Percentiles rank a stretch among this genome's conserved stretches.
Conservation (phyloP, 164 flowering plant genomes). For the Magnolia officinalis region DNA sequence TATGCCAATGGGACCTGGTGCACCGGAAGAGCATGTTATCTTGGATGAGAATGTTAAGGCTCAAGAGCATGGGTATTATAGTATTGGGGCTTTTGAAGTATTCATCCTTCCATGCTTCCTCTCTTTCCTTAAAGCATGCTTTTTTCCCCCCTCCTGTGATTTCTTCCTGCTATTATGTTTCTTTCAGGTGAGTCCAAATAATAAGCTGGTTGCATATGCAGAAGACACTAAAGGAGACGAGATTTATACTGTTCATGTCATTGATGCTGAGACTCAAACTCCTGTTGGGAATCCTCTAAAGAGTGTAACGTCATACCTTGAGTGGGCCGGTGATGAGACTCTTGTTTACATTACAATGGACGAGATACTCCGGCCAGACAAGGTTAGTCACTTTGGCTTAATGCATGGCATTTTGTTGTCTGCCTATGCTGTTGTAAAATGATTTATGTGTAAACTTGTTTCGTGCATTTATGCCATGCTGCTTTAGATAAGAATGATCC, state of each 20-base stretch:
- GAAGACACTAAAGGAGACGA: constrained; percentile 92
- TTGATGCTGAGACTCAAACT: constrained; percentile 59
- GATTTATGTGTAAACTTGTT: background rate
- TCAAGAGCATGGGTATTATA: constrained; percentile 52
- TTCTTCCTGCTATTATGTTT: background rate
- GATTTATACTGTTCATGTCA: constrained; percentile 69
- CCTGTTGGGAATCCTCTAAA: constrained; percentile 56
- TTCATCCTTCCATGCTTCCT: background rate
- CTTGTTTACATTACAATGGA: constrained; percentile 85
- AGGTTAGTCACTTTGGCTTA: constrained; percentile 38
- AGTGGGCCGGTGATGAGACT: constrained; percentile 87
- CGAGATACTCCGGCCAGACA: constrained; percentile 80
- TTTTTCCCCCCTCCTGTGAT: background rate
- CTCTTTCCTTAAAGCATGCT: background rate
- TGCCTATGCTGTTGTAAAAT: background rate
- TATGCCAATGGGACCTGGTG: constrained; percentile 70
- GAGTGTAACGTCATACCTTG: constrained; percentile 49
- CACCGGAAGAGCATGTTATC: constrained; percentile 72
- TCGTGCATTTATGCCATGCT: background rate
- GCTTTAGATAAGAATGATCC: background rate
- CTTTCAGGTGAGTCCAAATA: constrained; percentile 71
- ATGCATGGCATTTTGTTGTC: background rate
- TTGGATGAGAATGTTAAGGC: constrained; percentile 86
- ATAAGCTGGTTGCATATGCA: constrained; percentile 86
- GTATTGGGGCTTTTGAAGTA: constrained; percentile 63